Evolutionary conservation across 805 yeast species (phyloP).

Genomic region (Ogataea siamensis): DNA sequence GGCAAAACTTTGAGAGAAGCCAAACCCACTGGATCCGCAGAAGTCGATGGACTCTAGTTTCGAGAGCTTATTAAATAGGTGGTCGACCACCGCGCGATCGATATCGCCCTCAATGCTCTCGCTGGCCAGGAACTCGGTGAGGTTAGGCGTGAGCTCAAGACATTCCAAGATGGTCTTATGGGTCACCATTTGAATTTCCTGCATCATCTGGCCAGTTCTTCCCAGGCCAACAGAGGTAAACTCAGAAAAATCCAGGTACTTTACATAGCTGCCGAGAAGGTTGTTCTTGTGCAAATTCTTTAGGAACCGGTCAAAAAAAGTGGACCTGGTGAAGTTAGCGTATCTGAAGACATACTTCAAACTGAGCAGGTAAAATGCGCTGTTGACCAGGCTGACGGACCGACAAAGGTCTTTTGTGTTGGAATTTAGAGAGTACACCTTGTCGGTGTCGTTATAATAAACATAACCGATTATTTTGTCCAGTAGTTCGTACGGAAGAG

Average conservation of each 20-base stretch:
- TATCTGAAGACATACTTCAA: conserved; percentile 61
- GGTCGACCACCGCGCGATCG: conserved; percentile 53
- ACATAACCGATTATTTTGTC: conserved; percentile 33
- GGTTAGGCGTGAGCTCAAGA: conserved; percentile 58
- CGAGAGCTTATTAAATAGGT: conserved; percentile 52
- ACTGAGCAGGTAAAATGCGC: conserved; percentile 56
- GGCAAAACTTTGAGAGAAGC: conserved; percentile 59
- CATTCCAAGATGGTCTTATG: conserved; percentile 65
- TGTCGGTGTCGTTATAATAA: conserved; percentile 30
- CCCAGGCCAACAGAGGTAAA: conserved; percentile 89
- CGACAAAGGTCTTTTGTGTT: conserved; percentile 30
- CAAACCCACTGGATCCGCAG: conserved; percentile 77
- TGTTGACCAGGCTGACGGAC: conserved; percentile 43
- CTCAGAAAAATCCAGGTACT: conserved; percentile 80
- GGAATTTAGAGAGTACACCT: conserved; percentile 29
- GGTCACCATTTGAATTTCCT: conserved; percentile 88
- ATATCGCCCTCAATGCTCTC: conserved; percentile 86
- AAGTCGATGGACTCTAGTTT: conserved; percentile 73
- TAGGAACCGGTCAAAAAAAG: conserved; percentile 70
- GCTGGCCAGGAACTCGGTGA: conserved; percentile 76
- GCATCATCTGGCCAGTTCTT: conserved; percentile 84
- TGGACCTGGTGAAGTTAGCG: conserved; percentile 76
- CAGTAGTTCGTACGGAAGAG: conserved; percentile 34
- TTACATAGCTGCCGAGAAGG: conserved; percentile 58
- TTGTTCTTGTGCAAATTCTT: conserved; percentile 47